These are phyloP conservation scores for Calonectria pseudoturangicola DNA, from an alignment of 2,329 filamentous ascomycete species.

Conservation along the genomic window DNA sequence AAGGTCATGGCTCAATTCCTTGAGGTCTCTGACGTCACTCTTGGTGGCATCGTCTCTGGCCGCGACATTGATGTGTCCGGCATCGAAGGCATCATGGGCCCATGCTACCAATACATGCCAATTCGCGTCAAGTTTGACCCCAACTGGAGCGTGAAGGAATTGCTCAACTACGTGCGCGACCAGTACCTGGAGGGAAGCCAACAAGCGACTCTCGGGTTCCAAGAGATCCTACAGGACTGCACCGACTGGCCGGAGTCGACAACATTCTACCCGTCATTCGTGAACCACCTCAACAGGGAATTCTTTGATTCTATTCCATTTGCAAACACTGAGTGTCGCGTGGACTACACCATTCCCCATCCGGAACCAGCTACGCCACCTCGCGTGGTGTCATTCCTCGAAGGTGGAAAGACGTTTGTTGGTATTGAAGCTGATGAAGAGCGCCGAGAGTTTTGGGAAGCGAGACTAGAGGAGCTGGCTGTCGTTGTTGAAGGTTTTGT, in stretches of 20 bases:
- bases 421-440: constrained; percentile 56
- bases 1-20: constrained; percentile 50
- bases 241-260: constrained; percentile 45
- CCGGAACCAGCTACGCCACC: constrained; percentile 51
- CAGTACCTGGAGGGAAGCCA: constrained; percentile 52
- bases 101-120: constrained; percentile 57
- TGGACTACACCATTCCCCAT: constrained; percentile 54
- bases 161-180: constrained; percentile 49
- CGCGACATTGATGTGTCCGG: constrained; percentile 49
- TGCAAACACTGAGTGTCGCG: constrained; percentile 52
- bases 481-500: constrained; percentile 46
- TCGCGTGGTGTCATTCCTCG: constrained; percentile 53
- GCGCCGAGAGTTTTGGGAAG: constrained; percentile 53
- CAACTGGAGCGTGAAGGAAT: constrained; percentile 48
- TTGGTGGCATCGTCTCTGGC: constrained; percentile 55
- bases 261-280: constrained; percentile 53
- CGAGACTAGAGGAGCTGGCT: constrained; percentile 49
- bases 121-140: constrained; percentile 52
- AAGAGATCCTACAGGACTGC: constrained; percentile 46
- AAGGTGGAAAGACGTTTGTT: constrained; percentile 49
- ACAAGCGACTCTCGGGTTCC: constrained; percentile 51
- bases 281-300: constrained; percentile 55
- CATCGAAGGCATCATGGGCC: constrained; percentile 53
- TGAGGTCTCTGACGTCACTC: constrained; percentile 49
- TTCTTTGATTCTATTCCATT: constrained; percentile 56